phyloP scores from a whole-genome alignment of 805 yeast species.

The Candida koratica region DNA sequence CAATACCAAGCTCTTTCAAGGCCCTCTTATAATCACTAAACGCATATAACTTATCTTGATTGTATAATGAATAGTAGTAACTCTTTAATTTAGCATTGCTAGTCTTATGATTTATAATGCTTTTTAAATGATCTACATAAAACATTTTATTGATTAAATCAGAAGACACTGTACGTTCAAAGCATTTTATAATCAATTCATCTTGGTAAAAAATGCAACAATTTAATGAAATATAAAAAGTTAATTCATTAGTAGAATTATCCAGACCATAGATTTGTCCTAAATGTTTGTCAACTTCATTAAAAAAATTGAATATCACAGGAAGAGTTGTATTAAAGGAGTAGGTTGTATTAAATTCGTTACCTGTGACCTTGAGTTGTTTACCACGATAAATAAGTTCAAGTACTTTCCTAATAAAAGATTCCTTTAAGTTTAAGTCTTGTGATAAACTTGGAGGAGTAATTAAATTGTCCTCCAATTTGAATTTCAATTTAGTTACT shows the following conservation, averaged over 20 bases:
- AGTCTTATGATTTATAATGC: conserved; percentile 16
- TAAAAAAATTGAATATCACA: conserved; percentile 29
- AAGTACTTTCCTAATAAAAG: conserved; percentile 49
- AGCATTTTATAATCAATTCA: conserved; percentile 39
- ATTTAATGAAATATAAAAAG: conserved; percentile 29
- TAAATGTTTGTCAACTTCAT: conserved; percentile 36
- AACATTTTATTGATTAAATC: conserved; percentile 30
- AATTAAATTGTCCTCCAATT: conserved; percentile 26
- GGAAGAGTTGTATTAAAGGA: conserved; percentile 34
- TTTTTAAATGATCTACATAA: conserved; percentile 37
- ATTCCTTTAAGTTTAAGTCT: conserved; percentile 37
- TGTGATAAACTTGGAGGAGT: conserved; percentile 46
- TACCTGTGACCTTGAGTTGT: conserved; percentile 16
- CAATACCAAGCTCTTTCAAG: conserved; percentile 31
- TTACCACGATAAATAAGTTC: conserved; percentile 45
- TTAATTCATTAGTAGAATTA: conserved; percentile 20
- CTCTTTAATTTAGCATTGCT: conserved; percentile 20
- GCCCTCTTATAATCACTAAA: conserved; percentile 30
- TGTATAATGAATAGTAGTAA: conserved; percentile 19
- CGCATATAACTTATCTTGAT: conserved; percentile 34
- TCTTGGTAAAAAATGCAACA: conserved; percentile 32
- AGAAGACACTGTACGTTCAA: conserved; percentile 32
- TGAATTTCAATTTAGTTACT: conserved; percentile 44
- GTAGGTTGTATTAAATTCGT: conserved; percentile 23
- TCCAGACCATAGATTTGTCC: conserved; percentile 20